These are phyloP conservation scores for Calonectria leucothoes DNA, from an alignment of 2,329 filamentous ascomycete genomes.

Conservation along the genomic window DNA sequence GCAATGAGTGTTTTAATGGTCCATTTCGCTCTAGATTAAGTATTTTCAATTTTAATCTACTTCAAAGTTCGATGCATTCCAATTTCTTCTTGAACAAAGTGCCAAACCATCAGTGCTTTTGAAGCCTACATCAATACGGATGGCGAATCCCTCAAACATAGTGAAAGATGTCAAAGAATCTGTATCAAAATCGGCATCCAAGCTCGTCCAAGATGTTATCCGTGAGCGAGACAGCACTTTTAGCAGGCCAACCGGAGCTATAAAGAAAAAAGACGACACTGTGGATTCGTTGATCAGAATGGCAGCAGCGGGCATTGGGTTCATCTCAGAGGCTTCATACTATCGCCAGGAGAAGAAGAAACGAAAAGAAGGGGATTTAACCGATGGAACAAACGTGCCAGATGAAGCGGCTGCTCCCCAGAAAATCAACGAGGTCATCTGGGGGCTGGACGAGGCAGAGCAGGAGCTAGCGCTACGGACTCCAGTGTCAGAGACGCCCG, in stretches of 20 bases:
- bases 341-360: conserved; percentile 13
- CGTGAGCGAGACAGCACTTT: background rate
- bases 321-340: conserved; percentile 12
- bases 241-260: background rate
- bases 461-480: background rate
- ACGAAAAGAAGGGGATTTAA: background rate
- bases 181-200: background rate
- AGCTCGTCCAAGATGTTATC: background rate
- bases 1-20: no score
- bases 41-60: background rate
- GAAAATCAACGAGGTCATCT: background rate
- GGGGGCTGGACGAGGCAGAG: background rate
- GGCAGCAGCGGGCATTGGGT: conserved; percentile 13
- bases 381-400: background rate
- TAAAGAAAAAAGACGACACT: background rate
- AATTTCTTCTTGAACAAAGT: background rate
- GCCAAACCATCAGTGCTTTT: background rate
- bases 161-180: background rate
- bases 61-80: background rate
- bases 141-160: background rate
- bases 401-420: background rate
- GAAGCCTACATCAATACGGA: background rate
- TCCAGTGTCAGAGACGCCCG: background rate
- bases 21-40: background rate
- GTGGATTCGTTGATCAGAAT: conserved; percentile 7